Conservation (phyloP, 345 rosid genomes). For the Punica granatum region DNA sequence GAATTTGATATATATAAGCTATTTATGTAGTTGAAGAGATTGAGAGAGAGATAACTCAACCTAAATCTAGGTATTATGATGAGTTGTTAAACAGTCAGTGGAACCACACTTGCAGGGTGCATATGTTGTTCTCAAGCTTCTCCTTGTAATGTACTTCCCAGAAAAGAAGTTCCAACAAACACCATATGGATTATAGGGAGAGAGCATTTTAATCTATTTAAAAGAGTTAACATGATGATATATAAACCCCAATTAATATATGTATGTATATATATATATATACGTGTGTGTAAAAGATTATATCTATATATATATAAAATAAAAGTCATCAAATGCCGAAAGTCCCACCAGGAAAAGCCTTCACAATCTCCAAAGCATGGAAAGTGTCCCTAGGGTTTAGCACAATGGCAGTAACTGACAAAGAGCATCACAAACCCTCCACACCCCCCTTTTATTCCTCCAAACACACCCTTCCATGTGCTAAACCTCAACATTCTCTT, state of each 20-base stretch:
- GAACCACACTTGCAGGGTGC: not conserved
- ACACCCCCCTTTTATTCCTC: conserved; percentile 43
- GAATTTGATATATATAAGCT: too few species aligned
- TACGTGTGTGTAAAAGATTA: too few species aligned
- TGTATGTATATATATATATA: too few species aligned
- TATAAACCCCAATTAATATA: too few species aligned
- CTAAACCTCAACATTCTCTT: conserved; percentile 37
- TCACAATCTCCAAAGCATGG: conserved; percentile 32
- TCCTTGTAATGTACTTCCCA: not conserved
- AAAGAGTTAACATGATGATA: too few species aligned
- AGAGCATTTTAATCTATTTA: too few species aligned
- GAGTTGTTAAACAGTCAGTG: not conserved
- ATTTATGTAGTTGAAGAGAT: too few species aligned
- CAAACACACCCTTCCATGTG: conserved; percentile 79
- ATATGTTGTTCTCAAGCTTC: not conserved
- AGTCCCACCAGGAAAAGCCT: conserved; percentile 23
- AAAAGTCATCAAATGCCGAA: not conserved
- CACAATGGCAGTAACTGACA: conserved; percentile 3
- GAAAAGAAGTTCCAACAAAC: not conserved
- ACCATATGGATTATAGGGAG: too few species aligned
- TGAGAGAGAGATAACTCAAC: too few species aligned
- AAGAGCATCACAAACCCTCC: conserved; percentile 10
- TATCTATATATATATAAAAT: not conserved
- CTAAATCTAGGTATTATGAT: too few species aligned
- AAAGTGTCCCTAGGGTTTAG: not conserved